These are phyloP conservation scores for Raffaelea albimanens DNA, from an alignment of 2,329 filamentous ascomycete species.

Conservation along the genomic window DNA sequence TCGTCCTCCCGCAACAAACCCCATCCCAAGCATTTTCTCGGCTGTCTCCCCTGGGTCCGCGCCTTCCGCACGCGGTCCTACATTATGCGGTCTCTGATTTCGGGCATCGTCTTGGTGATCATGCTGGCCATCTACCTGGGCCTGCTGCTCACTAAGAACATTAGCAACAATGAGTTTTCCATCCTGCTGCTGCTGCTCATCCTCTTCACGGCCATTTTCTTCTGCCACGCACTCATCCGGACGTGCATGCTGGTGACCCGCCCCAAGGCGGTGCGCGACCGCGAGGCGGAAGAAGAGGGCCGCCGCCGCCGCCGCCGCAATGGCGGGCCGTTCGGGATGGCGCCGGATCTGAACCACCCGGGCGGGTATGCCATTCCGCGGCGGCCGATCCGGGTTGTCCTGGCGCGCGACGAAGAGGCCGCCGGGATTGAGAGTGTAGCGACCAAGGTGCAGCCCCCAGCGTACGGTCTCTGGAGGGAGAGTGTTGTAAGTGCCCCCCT, in stretches of 20 bases:
- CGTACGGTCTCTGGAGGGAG: constrained; percentile 76
- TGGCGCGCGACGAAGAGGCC: constrained; percentile 66
- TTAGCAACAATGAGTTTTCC: constrained; percentile 62
- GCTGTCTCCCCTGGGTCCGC: constrained; percentile 46
- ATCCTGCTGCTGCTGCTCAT: constrained; percentile 73
- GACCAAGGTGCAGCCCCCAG: constrained; percentile 59
- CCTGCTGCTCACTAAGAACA: constrained; percentile 56
- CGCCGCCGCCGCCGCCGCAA: constrained; percentile 12
- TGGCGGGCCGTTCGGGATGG: constrained; percentile 14
- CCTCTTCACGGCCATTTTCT: constrained; percentile 64
- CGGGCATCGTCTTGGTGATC: constrained; percentile 50
- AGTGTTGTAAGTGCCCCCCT: constrained; percentile 56
- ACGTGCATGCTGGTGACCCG: constrained; percentile 58
- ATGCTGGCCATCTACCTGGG: constrained; percentile 60
- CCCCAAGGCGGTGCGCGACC: constrained; percentile 23
- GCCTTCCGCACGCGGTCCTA: constrained; percentile 44
- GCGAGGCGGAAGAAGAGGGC: constrained; percentile 21
- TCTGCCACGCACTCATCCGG: constrained; percentile 68
- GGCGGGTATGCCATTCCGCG: constrained; percentile 61
- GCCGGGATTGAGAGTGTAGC: constrained; percentile 45
- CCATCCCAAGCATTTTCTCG: constrained; percentile 34
- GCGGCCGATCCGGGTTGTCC: constrained; percentile 66
- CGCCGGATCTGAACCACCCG: constrained; percentile 40
- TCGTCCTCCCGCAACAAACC: constrained; percentile 3
- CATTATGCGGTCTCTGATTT: constrained; percentile 53